These are phyloP conservation scores for Plantago major DNA, from an alignment of 257 asterid genomes.

Conservation along the genomic window DNA sequence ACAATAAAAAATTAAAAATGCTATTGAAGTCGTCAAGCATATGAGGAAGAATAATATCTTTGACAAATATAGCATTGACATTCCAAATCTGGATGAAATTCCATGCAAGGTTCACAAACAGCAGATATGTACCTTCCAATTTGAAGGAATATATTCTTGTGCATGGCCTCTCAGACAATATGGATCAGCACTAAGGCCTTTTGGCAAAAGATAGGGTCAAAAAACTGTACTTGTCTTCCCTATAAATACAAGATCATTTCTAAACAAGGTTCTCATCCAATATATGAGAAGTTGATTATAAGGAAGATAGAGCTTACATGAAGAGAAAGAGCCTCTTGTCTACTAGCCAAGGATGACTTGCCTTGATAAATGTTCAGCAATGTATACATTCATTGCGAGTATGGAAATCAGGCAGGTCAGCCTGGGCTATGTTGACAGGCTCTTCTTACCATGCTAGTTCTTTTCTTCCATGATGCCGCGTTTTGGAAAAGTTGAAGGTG, in stretches of 20 bases:
- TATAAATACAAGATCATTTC: constrained; percentile 6
- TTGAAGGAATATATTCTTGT: constrained; percentile 15
- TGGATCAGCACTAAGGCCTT: neutral
- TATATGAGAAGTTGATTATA: neutral
- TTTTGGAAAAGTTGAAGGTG: too few species aligned
- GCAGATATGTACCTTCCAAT: too few species aligned
- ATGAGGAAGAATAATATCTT: too few species aligned
- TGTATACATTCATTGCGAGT: neutral
- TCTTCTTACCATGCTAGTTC: constrained; percentile 16
- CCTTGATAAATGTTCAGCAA: neutral
- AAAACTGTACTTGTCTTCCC: neutral
- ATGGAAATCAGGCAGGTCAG: constrained; percentile 6
- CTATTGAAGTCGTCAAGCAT: too few species aligned
- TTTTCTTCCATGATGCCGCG: constrained; percentile 2
- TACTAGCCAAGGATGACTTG: constrained; percentile 26
- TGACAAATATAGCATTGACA: too few species aligned
- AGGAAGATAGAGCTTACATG: constrained; percentile 20
- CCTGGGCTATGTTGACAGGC: constrained; percentile 9
- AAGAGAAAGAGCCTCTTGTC: constrained; percentile 16
- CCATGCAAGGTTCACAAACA: too few species aligned
- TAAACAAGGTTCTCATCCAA: neutral
- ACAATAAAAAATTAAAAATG: too few species aligned
- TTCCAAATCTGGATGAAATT: too few species aligned
- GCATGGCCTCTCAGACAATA: neutral
- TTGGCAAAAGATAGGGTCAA: constrained; percentile 13